Evolutionary conservation across 139 green algal genomes (phyloP).

Genomic region (Bryopsis sp.): DNA sequence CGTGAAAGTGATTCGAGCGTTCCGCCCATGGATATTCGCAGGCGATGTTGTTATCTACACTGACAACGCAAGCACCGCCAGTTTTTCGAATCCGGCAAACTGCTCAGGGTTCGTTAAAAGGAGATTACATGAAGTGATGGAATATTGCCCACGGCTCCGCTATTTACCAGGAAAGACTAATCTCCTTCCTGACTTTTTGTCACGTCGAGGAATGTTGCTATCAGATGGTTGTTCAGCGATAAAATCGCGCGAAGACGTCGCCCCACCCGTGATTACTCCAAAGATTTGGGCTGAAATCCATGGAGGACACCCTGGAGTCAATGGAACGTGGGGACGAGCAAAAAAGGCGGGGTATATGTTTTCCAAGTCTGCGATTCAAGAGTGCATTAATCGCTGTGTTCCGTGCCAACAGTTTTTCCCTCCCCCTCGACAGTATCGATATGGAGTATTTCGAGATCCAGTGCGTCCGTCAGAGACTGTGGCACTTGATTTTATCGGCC

Average conservation of each 20-base stretch:
- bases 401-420: neutral
- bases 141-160: conserved; percentile 1
- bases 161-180: conserved; percentile 7
- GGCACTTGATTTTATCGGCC: conserved; percentile 10
- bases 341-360: neutral
- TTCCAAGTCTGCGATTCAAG: neutral
- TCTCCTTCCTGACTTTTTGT: conserved; percentile 7
- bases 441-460: neutral
- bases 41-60: neutral
- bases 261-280: neutral
- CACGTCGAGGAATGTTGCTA: neutral
- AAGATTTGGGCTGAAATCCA: neutral
- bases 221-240: neutral
- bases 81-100: neutral
- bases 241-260: neutral
- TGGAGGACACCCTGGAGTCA: neutral
- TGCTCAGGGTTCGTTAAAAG: conserved; percentile 5
- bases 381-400: neutral
- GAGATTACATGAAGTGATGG: neutral
- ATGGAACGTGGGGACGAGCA: neutral
- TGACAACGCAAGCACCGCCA: neutral
- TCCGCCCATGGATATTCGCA: conserved; percentile 4
- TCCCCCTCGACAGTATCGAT: neutral
- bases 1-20: neutral
- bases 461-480: neutral